phyloP scores from a whole-genome alignment of 2,329 filamentous ascomycete species.

The Cordyceps javanica region DNA sequence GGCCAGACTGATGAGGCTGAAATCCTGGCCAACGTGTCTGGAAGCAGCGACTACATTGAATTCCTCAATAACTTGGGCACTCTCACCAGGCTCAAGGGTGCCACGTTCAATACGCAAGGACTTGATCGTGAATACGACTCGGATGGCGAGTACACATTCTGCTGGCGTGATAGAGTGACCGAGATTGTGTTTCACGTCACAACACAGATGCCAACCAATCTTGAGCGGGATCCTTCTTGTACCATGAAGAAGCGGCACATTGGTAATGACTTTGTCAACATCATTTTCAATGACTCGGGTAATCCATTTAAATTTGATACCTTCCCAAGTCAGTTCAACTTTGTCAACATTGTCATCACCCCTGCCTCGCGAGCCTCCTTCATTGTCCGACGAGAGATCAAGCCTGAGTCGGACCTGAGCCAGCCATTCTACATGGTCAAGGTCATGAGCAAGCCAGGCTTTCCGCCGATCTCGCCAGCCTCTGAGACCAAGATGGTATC shows the following conservation, averaged over 20 bases:
- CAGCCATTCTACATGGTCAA: constrained; percentile 78
- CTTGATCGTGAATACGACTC: constrained; percentile 70
- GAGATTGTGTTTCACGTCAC: constrained; percentile 95
- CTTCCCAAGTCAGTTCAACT: constrained; percentile 93
- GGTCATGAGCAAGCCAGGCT: constrained; percentile 79
- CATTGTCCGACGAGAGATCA: constrained; percentile 51
- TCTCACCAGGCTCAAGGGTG: constrained; percentile 71
- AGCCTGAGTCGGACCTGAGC: constrained; percentile 29
- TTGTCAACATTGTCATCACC: constrained; percentile 92
- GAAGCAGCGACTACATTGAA: constrained; percentile 80
- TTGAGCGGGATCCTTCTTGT: constrained; percentile 67
- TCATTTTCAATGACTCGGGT: constrained; percentile 97
- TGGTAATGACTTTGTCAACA: constrained; percentile 96
- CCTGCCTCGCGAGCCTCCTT: constrained; percentile 77
- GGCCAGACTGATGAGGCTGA: constrained; percentile 76
- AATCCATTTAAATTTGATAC: constrained; percentile 81
- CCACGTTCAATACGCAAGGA: constrained; percentile 88
- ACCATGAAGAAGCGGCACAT: constrained; percentile 90
- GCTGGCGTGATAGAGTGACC: constrained; percentile 90
- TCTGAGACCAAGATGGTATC: constrained; percentile 86
- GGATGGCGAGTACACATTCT: constrained; percentile 84
- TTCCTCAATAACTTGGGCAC: constrained; percentile 81
- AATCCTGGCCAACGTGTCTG: constrained; percentile 79
- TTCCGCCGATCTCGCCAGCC: constrained; percentile 86
- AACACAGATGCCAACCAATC: constrained; percentile 93